phyloP scores from a whole-genome alignment of 1,284 basidiomycete genomes.

The Boletus albobrunnescens region DNA sequence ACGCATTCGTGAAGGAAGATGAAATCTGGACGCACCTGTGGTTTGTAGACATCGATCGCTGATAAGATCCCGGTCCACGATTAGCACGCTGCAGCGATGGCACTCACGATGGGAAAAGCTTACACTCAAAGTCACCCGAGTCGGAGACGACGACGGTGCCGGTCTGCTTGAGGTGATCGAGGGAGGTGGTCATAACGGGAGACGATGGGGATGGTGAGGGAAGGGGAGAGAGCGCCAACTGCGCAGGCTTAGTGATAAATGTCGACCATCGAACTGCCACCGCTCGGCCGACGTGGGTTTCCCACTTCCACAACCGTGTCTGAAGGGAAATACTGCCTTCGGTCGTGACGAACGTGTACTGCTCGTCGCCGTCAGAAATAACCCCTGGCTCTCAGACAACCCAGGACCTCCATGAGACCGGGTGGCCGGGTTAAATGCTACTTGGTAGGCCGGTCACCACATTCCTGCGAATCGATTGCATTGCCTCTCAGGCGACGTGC shows the following conservation, averaged over 20 bases:
- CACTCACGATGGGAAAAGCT: constrained; percentile 26
- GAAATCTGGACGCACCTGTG: constrained; percentile 53
- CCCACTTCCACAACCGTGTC: constrained; percentile 7
- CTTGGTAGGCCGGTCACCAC: background rate
- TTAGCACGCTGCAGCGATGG: constrained; percentile 5
- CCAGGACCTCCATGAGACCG: background rate
- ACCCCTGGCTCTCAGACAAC: background rate
- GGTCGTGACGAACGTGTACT: constrained; percentile 18
- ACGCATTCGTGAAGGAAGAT: constrained; percentile 3
- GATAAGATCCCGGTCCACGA: constrained; percentile 17
- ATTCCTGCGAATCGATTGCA: constrained; percentile 11
- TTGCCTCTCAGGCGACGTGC: constrained; percentile 17
- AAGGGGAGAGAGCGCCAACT: background rate
- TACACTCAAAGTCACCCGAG: constrained; percentile 84
- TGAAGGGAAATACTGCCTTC: background rate
- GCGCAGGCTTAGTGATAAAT: constrained; percentile 12
- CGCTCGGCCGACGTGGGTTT: constrained; percentile 2
- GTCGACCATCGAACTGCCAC: constrained; percentile 9
- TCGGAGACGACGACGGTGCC: constrained; percentile 95
- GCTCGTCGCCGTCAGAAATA: background rate
- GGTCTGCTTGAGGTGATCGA: constrained; percentile 83
- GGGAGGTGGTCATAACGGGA: constrained; percentile 76
- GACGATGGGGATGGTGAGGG: constrained; percentile 8
- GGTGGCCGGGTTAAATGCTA: background rate
- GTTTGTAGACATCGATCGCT: constrained; percentile 91